Evolutionary conservation across 208 protist species (phyloP).

Genomic region (Naegleria gruberi): DNA sequence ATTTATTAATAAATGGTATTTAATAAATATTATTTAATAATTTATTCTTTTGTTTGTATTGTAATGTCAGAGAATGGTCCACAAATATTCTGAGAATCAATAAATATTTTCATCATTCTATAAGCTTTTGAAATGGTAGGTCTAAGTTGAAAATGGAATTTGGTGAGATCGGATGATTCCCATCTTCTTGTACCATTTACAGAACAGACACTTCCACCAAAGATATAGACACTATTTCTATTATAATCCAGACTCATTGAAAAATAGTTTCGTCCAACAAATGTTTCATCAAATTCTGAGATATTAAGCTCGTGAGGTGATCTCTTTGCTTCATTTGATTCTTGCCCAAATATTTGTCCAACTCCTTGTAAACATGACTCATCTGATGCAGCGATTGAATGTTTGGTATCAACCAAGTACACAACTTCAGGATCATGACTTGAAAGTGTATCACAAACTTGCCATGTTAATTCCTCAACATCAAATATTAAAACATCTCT

Average conservation of each 20-base stretch:
- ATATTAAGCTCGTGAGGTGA: not conserved
- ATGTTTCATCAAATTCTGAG: not conserved
- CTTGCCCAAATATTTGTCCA: not conserved
- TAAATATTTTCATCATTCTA: not conserved
- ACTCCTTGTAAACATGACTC: not conserved
- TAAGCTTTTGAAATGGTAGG: not conserved
- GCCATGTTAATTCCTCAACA: not conserved
- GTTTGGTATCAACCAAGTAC: not conserved
- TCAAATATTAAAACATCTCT: not conserved
- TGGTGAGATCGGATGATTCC: not conserved
- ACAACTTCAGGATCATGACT: not conserved
- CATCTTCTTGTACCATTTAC: not conserved
- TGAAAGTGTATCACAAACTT: not conserved
- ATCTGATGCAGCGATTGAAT: not conserved
- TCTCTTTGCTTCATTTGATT: not conserved
- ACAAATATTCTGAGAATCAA: not conserved
- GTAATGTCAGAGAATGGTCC: not conserved
- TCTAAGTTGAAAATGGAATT: not conserved
- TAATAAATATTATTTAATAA: no score
- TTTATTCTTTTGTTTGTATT: not conserved
- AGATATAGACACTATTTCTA: not conserved
- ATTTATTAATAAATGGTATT: no score
- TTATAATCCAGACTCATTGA: not conserved
- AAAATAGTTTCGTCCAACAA: not conserved
- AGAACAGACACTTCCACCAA: not conserved